phyloP scores from a whole-genome alignment of 768 basidiomycete genomes.

The Boletus subcaerulescens region DNA sequence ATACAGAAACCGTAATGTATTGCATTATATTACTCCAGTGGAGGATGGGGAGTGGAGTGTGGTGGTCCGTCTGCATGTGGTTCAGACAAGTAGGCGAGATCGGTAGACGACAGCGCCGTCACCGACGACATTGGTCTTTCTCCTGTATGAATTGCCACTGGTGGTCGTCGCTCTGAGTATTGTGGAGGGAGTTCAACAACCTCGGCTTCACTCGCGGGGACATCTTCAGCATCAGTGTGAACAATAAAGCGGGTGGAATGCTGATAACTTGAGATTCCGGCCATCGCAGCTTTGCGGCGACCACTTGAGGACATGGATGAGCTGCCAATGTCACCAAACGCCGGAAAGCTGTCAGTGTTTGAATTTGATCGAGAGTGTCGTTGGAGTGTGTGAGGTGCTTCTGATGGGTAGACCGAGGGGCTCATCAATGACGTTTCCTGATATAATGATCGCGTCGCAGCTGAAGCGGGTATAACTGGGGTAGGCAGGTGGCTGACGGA shows the following conservation, averaged over 20 bases:
- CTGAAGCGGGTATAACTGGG: slow-evolving; percentile 4
- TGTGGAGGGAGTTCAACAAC: slow-evolving; percentile 75
- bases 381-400: background rate
- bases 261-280: slow-evolving; percentile 41
- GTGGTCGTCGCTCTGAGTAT: slow-evolving; percentile 52
- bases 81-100: slow-evolving; percentile 13
- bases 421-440: slow-evolving; percentile 3
- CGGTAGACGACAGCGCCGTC: slow-evolving; percentile 4
- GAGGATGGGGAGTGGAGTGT: slow-evolving; percentile 3
- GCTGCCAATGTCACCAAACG: slow-evolving; percentile 17
- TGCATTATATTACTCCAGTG: slow-evolving; percentile 8
- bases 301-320: slow-evolving; percentile 37
- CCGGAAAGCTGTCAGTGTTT: slow-evolving; percentile 16
- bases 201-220: slow-evolving; percentile 44
- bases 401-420: slow-evolving; percentile 11
- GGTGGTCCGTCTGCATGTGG: slow-evolving; percentile 3
- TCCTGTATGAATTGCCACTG: background rate
- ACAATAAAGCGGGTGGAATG: slow-evolving; percentile 55
- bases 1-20: background rate
- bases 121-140: slow-evolving; percentile 4
- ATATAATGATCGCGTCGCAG: background rate
- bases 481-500: slow-evolving; percentile 17
- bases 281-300: slow-evolving; percentile 55
- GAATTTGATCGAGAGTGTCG: slow-evolving; percentile 22
- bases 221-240: slow-evolving; percentile 68